A percentile compares a stretch with the other conserved stretches of the same genome.
Conservation (phyloP, 495 filamentous ascomycete species). For the Talaromyces borbonicus region DNA sequence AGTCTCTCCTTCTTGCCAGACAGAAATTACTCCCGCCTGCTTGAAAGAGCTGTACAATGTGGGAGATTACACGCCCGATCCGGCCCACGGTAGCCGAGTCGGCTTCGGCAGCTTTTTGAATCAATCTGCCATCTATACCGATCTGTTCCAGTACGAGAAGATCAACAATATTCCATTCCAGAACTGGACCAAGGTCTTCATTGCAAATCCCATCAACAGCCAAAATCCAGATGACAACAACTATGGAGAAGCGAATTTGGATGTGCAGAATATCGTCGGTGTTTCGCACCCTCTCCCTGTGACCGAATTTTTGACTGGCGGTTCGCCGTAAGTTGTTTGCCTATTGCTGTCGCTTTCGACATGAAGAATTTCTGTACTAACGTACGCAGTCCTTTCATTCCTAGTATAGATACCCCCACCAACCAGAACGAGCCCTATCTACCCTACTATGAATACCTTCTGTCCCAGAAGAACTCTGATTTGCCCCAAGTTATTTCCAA, state of each 20-base stretch:
- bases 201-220: slow-evolving; percentile 44
- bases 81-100: slow-evolving; percentile 36
- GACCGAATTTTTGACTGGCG: slow-evolving; percentile 53
- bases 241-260: slow-evolving; percentile 56
- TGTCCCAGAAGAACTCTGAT: slow-evolving; percentile 35
- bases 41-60: slow-evolving; percentile 52
- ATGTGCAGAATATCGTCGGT: slow-evolving; percentile 53
- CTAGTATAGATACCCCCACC: slow-evolving; percentile 47
- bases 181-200: slow-evolving; percentile 47
- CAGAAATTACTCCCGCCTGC: slow-evolving; percentile 46
- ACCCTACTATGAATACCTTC: slow-evolving; percentile 54
- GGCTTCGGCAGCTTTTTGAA: slow-evolving; percentile 50
- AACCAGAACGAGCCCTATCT: slow-evolving; percentile 72
- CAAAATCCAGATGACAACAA: slow-evolving; percentile 30
- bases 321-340: slow-evolving; percentile 29
- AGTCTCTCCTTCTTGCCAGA: slow-evolving; percentile 35
- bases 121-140: slow-evolving; percentile 31
- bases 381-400: slow-evolving; percentile 38
- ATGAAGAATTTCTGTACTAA: background rate
- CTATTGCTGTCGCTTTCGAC: background rate
- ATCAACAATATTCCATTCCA: slow-evolving; percentile 26
- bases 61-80: slow-evolving; percentile 35
- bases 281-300: slow-evolving; percentile 47
- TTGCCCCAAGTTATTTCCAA: slow-evolving; percentile 69
- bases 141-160: slow-evolving; percentile 23